Conservation (phyloP, 208 protist species). For the Acanthamoeba pearcei region DNA sequence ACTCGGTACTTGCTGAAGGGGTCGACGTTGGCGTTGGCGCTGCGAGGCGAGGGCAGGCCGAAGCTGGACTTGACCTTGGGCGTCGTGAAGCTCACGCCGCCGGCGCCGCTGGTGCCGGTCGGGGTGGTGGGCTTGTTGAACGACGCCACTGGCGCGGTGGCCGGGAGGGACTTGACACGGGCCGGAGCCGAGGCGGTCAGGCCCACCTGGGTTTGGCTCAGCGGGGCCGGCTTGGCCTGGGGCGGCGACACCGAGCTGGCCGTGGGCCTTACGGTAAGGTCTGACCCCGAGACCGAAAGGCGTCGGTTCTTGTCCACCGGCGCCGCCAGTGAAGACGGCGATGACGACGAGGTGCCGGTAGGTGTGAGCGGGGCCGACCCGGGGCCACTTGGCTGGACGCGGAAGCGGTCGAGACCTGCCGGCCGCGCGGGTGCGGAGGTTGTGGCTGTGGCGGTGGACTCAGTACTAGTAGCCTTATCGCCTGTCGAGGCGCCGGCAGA, state of each 20-base stretch:
- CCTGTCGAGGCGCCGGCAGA: too few species aligned
- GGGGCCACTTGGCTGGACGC: not conserved
- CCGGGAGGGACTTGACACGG: too few species aligned
- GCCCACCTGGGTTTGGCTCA: too few species aligned
- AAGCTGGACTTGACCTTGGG: not conserved
- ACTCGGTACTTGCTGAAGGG: not conserved
- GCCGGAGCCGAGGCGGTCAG: too few species aligned
- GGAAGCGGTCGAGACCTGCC: not conserved
- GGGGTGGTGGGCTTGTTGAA: not conserved
- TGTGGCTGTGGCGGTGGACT: not conserved
- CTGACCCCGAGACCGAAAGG: not conserved
- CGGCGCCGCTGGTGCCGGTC: not conserved
- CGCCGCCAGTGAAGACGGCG: not conserved
- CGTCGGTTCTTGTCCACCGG: not conserved
- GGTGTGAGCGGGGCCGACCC: not conserved
- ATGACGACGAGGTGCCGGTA: not conserved
- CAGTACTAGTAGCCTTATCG: not conserved
- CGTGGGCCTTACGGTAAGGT: not conserved
- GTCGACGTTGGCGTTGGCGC: not conserved
- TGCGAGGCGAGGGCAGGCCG: not conserved
- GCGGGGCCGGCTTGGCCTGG: not conserved
- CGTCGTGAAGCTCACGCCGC: not conserved
- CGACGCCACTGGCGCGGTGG: too few species aligned
- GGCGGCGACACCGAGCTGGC: too few species aligned
- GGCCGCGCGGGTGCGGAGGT: too few species aligned